Conservation (phyloP, 768 basidiomycete species). For the Mycena olivaceomarginata region DNA sequence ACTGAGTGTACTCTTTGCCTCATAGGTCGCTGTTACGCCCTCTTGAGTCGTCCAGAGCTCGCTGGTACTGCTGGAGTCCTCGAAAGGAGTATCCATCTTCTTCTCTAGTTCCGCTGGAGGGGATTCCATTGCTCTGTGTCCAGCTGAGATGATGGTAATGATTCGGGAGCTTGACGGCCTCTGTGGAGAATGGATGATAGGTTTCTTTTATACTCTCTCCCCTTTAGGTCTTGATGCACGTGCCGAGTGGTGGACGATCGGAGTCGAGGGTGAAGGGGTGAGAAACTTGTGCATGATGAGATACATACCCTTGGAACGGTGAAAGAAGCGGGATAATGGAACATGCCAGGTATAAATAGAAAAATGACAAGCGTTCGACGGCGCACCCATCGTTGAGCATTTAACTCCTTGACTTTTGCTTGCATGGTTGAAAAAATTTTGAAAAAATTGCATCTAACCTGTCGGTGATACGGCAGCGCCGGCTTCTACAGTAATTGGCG, state of each 20-base stretch:
- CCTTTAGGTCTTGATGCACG: slow-evolving; percentile 17
- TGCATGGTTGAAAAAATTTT: too few species aligned
- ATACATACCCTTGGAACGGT: too few species aligned
- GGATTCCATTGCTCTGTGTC: slow-evolving; percentile 16
- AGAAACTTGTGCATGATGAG: background rate
- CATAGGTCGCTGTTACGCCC: slow-evolving; percentile 22
- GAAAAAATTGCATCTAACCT: too few species aligned
- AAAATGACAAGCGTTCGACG: too few species aligned
- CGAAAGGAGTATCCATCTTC: slow-evolving; percentile 26
- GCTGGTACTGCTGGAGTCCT: background rate
- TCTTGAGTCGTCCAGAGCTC: slow-evolving; percentile 16
- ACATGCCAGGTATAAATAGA: too few species aligned
- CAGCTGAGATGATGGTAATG: slow-evolving; percentile 18
- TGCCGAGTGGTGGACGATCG: slow-evolving; percentile 10
- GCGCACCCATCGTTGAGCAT: too few species aligned
- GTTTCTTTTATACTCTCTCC: slow-evolving; percentile 10
- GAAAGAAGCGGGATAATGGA: too few species aligned
- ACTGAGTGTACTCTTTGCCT: slow-evolving; percentile 28
- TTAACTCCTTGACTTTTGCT: too few species aligned
- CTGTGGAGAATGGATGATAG: slow-evolving; percentile 25
- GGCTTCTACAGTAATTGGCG: background rate
- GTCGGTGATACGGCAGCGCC: too few species aligned
- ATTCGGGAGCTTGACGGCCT: slow-evolving; percentile 16
- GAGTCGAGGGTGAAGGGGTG: background rate
- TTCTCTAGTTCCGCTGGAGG: slow-evolving; percentile 21